These are phyloP conservation scores for Pseudogymnoascus sp. DNA, from an alignment of 2,329 filamentous ascomycete genomes.

Conservation along the genomic window DNA sequence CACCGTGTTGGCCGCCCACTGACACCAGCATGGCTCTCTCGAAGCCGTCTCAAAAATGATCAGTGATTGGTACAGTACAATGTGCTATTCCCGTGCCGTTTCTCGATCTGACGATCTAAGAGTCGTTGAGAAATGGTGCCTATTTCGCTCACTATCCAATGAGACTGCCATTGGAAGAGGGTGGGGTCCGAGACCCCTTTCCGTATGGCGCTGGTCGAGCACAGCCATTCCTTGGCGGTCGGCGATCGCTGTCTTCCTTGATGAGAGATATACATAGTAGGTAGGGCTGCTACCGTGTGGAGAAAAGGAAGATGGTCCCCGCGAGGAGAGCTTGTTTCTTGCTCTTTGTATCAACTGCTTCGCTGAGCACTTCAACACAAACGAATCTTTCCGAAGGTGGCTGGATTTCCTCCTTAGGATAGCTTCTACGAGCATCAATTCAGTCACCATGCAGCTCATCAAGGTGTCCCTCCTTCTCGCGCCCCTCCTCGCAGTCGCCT, in stretches of 20 bases:
- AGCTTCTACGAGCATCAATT: not conserved
- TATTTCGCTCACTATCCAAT: not conserved
- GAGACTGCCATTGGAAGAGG: not conserved
- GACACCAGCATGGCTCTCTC: not conserved
- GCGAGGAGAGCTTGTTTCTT: not conserved
- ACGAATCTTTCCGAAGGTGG: not conserved
- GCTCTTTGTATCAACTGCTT: not conserved
- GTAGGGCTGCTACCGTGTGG: not conserved
- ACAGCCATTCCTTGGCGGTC: not conserved
- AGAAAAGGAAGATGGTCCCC: not conserved
- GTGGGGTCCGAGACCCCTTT: not conserved
- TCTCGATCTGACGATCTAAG: not conserved
- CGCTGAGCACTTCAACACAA: not conserved
- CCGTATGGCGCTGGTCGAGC: not conserved
- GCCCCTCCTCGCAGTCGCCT: conserved; percentile 13
- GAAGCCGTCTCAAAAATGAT: not conserved
- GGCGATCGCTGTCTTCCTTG: not conserved
- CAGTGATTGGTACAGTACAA: not conserved
- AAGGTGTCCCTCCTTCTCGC: conserved; percentile 18
- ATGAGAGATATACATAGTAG: not conserved
- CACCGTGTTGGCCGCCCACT: not conserved
- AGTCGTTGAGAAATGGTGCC: not conserved
- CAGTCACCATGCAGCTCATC: conserved; percentile 15
- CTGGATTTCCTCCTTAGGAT: not conserved
- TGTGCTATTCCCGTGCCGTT: not conserved